Evolutionary conservation across 306 rosid genomes (phyloP), one percentile per base, ranked within the genome.

Genomic region (Corylus avellana): DNA sequence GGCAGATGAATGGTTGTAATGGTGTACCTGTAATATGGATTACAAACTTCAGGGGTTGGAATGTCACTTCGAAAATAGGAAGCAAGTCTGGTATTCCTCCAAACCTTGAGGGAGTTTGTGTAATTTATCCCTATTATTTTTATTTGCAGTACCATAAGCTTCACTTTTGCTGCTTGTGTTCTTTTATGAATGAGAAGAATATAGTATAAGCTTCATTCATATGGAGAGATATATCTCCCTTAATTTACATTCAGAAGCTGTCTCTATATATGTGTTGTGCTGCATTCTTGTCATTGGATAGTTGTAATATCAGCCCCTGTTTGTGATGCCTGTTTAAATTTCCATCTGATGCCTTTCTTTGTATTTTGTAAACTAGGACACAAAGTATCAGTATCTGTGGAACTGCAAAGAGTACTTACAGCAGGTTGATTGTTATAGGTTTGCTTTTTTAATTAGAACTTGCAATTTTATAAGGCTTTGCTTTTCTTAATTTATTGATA

Each of bases 331-430:
- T 22, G 37, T 78, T 47, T 73, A 73, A 62, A 72, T 57, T 74
- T 67, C 76, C 82, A 44, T 86, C 86, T 88, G 85, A 90, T 89
- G 89, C 87, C 55, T 54, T 48, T 87, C 69, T 87, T 75, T 86
- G 75, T 81, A 55, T 90, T 87, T 80, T 88, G 90, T 89, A 85
- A 93, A 93, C 92, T 87, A 91, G 99, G 99, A 93, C 82, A 86
- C 74, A 14, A 95, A 93, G 91, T 95, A 91, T 91, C 96, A 90
- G 74, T 95, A 90, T 87, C 84, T 95, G 70, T 95, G 98, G 98
- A 93, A 93, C 92, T 93, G 98, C 90, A 91, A 89, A 90, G 92
- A 88, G 44, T 87, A 90, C 80, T 77, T 95, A 76, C 76, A 81
- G 80, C 58, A 88, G 98, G 99, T 95, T 76, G 39, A 90, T 61